A percentile compares a stretch with the other conserved stretches of the same genome.
Evolutionary conservation across 2,329 filamentous ascomycete genomes (phyloP).

Genomic region (Microdochium nivale): DNA sequence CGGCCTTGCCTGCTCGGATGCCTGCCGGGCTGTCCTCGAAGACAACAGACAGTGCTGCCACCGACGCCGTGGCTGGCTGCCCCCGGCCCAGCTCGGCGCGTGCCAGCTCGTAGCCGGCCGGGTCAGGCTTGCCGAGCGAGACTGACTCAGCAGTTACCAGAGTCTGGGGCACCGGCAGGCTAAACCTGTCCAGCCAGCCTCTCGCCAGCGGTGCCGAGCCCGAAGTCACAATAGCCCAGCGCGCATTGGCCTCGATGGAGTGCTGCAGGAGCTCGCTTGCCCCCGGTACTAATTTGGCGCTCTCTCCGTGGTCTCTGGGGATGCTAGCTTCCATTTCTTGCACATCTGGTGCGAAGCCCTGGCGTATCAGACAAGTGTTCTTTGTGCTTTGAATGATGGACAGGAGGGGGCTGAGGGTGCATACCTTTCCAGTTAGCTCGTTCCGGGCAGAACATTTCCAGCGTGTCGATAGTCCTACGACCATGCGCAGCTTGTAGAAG

Average conservation of each 20-base stretch:
- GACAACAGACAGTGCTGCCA: constrained; percentile 52
- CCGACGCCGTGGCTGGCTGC: constrained; percentile 32
- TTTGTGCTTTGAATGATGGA: too few species aligned
- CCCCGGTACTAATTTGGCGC: constrained; percentile 81
- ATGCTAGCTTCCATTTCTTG: constrained; percentile 68
- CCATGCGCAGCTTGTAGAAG: constrained; percentile 91
- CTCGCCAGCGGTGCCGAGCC: constrained; percentile 59
- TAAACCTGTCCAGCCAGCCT: constrained; percentile 63
- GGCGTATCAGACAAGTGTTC: too few species aligned
- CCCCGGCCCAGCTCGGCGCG: constrained; percentile 49
- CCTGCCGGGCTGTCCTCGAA: constrained; percentile 86
- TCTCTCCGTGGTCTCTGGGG: constrained; percentile 65
- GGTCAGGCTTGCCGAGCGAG: constrained; percentile 67
- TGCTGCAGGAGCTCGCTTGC: constrained; percentile 60
- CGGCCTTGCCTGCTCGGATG: constrained; percentile 73
- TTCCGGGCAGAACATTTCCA: constrained; percentile 72
- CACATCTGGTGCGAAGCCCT: constrained; percentile 68
- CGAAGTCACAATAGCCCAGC: constrained; percentile 83
- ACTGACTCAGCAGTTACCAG: constrained; percentile 73
- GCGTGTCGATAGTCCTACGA: constrained; percentile 76
- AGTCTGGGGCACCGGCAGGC: constrained; percentile 55
- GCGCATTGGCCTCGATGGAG: constrained; percentile 52
- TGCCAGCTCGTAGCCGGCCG: constrained; percentile 63
- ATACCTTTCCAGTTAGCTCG: constrained; percentile 90
- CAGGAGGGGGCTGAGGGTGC: too few species aligned